phyloP scores from a whole-genome alignment of 495 filamentous ascomycete species.

The Penicillium taxi region DNA sequence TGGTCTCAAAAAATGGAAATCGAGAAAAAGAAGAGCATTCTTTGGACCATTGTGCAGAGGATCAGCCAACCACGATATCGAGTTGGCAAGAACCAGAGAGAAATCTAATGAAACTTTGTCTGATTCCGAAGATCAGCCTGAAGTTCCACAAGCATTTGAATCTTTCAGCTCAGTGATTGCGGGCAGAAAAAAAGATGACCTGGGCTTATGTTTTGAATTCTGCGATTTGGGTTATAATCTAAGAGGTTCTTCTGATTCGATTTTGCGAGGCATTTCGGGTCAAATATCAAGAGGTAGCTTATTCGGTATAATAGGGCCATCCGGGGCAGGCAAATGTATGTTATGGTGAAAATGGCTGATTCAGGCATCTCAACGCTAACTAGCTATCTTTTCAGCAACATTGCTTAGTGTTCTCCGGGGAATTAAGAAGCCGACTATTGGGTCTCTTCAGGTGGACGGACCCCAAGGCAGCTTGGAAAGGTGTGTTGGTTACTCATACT shows the following conservation, averaged over 20 bases:
- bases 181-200: background rate
- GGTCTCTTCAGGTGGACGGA: background rate
- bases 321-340: conserved; percentile 1
- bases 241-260: background rate
- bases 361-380: background rate
- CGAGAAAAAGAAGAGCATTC: background rate
- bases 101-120: background rate
- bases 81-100: background rate
- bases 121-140: background rate
- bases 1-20: background rate
- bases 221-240: background rate
- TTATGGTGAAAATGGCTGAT: background rate
- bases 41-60: background rate
- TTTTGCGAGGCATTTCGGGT: background rate
- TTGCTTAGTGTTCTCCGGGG: background rate
- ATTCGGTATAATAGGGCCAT: background rate
- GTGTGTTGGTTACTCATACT: background rate
- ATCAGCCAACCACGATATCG: background rate
- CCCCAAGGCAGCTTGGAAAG: no score
- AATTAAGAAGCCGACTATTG: background rate
- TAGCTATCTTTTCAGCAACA: background rate
- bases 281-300: background rate
- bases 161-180: background rate
- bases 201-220: background rate
- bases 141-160: background rate